Conservation (phyloP, 176 grass and related monocot species). For the Dactylis glomerata region DNA sequence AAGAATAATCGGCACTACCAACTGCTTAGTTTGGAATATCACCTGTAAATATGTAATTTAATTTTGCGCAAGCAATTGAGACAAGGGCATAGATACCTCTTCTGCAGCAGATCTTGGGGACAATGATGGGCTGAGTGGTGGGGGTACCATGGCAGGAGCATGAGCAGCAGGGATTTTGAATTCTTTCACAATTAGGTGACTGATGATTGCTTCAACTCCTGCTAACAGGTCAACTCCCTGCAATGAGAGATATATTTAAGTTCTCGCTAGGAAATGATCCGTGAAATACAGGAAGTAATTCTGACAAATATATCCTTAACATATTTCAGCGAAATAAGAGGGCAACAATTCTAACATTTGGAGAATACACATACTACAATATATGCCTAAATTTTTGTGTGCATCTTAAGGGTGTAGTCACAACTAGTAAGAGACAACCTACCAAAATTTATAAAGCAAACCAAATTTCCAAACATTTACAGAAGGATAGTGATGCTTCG, state of each 20-base stretch:
- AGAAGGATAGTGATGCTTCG: background rate
- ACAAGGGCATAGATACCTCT: constrained; percentile 54
- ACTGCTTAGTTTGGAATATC: background rate
- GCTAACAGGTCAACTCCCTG: constrained; percentile 89
- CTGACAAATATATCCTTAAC: background rate
- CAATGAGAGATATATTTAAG: background rate
- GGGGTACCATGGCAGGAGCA: constrained; percentile 63
- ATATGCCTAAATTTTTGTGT: too few species aligned
- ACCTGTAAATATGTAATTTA: background rate
- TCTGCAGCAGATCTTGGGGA: constrained; percentile 81
- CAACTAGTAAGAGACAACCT: too few species aligned
- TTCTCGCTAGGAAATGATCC: background rate
- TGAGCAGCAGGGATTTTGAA: constrained; percentile 89
- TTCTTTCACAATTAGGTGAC: constrained; percentile 84
- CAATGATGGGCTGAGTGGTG: constrained; percentile 51
- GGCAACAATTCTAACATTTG: too few species aligned
- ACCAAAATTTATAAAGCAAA: too few species aligned
- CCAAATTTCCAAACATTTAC: too few species aligned
- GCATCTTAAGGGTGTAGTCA: too few species aligned
- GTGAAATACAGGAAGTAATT: background rate
- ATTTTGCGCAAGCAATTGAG: background rate
- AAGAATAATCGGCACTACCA: background rate
- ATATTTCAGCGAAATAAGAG: too few species aligned
- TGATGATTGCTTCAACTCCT: constrained; percentile 88
- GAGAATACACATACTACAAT: too few species aligned